phyloP scores from a whole-genome alignment of 2,329 filamentous ascomycete genomes.

The Hypoxylon sp. region DNA sequence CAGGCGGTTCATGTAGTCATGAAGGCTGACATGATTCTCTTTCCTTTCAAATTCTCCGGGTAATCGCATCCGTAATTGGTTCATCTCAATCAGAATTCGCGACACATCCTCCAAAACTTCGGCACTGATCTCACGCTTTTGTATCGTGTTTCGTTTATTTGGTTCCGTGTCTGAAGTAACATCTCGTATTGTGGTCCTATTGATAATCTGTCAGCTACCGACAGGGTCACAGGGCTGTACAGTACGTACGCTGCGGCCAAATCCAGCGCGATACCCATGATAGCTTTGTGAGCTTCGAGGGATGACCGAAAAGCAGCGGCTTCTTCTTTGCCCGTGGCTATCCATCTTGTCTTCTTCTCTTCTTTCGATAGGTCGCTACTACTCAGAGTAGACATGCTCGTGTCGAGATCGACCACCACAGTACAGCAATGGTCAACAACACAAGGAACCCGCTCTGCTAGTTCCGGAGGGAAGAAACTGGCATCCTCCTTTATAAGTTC shows the following conservation, averaged over 20 bases:
- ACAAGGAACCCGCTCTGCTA: constrained; percentile 49
- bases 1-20: constrained; percentile 73
- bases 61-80: constrained; percentile 45
- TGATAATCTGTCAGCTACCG: constrained; percentile 28
- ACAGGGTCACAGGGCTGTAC: constrained; percentile 1
- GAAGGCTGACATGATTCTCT: constrained; percentile 73
- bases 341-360: constrained; percentile 52
- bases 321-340: constrained; percentile 46
- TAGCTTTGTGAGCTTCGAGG: constrained; percentile 51
- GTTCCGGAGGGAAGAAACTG: constrained; percentile 46
- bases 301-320: constrained; percentile 46
- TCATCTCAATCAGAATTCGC: constrained; percentile 48
- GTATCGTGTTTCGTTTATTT: constrained; percentile 36
- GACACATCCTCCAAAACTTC: constrained; percentile 46
- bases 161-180: constrained; percentile 32
- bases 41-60: constrained; percentile 65
- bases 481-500: constrained; percentile 52
- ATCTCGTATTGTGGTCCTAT: constrained; percentile 43
- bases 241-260: constrained; percentile 51
- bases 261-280: constrained; percentile 53
- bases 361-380: constrained; percentile 44
- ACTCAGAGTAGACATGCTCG: constrained; percentile 46
- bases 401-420: constrained; percentile 50
- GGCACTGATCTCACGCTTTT: constrained; percentile 35
- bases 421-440: constrained; percentile 49